Percentiles rank a stretch among this genome's conserved stretches.
Evolutionary conservation across 2,329 filamentous ascomycete species (phyloP).

Genomic region (Exophiala sideris): DNA sequence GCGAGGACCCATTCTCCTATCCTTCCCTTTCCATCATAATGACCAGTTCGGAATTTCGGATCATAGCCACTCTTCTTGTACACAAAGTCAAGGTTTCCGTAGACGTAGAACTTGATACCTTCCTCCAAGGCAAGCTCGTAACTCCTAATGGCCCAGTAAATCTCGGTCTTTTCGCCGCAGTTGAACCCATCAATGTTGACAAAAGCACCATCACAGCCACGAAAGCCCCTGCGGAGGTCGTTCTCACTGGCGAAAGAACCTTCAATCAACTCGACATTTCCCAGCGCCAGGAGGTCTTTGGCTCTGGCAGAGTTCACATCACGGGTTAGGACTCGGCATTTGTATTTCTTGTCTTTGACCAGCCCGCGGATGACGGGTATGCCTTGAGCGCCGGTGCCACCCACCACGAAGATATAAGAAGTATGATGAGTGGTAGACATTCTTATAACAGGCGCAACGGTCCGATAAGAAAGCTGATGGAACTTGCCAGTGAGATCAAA

Average conservation of each 20-base stretch:
- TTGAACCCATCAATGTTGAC: conserved; percentile 57
- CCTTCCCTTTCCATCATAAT: conserved; percentile 50
- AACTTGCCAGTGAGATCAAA: no score
- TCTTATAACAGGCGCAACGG: background rate
- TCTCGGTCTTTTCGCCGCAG: conserved; percentile 51
- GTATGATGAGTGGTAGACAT: conserved; percentile 21
- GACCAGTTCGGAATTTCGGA: conserved; percentile 45
- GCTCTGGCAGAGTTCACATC: conserved; percentile 43
- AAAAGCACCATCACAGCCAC: conserved; percentile 49
- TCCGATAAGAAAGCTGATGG: background rate
- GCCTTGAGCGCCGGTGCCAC: conserved; percentile 53
- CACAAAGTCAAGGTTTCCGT: conserved; percentile 50
- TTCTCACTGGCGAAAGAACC: conserved; percentile 50
- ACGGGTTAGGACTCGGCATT: conserved; percentile 48
- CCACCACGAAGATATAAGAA: conserved; percentile 38
- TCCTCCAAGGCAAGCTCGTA: conserved; percentile 38
- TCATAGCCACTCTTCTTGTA: conserved; percentile 50
- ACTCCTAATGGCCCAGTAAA: conserved; percentile 42
- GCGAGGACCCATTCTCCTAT: conserved; percentile 45
- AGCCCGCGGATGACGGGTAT: conserved; percentile 46
- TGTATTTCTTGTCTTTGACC: conserved; percentile 38
- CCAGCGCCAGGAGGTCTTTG: conserved; percentile 41
- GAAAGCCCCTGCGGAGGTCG: conserved; percentile 44
- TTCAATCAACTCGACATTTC: conserved; percentile 47
- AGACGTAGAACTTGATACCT: conserved; percentile 44